Base-by-base conservation (phyloP, 1,284 basidiomycete species). In the Fomitopsis palustris region DNA sequence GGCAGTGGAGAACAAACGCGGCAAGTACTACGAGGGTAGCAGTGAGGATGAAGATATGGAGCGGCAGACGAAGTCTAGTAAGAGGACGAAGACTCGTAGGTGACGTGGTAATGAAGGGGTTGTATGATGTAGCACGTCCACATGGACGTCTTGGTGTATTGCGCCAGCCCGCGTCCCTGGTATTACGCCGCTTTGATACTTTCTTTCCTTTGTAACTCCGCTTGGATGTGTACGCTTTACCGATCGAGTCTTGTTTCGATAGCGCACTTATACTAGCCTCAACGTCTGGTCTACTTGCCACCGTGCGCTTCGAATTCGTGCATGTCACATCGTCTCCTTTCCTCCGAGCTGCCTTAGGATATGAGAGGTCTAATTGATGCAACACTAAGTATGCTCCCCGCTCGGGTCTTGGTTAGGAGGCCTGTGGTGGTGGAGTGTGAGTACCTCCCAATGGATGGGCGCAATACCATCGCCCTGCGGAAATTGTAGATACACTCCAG, bases 11-110 rank as follows among this genome's bases (percentile, higher is more conserved):
- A 47, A 55, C 7, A 62, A 57, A 19, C 49, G 49, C 54, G 60
- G 62, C 52, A 60, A 43, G 51, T 57, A 35, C 21, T 57, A 42
- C 23, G 55, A 54, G 42, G 35, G 54, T 17, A 62, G 60, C 38
- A 51, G 56, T 12, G 67, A 65, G 53, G 64, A 66, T 19, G 64
- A 65, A 14, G 61, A 58, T 2, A 43, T 58, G 53, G 61, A 60
- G 14, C 17, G 49, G n/a, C 16, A 7, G 8, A 4, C 16, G 25
- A 41, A 21, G 19, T 41, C 39, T 41, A 41, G 39, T 12, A 41
- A 41, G 39, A 41, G 19, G 39, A 19, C 39, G 17, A 41, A 12
- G 23, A 4, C 12, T 23, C 42, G 21, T 12, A 47, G 25, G 21
- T 29, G 45, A 16, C 21, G 21, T 5, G 38, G 38, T 39, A 39